Base-by-base conservation (phyloP, 139 green algal species). In the Parachlorella kessleri region DNA sequence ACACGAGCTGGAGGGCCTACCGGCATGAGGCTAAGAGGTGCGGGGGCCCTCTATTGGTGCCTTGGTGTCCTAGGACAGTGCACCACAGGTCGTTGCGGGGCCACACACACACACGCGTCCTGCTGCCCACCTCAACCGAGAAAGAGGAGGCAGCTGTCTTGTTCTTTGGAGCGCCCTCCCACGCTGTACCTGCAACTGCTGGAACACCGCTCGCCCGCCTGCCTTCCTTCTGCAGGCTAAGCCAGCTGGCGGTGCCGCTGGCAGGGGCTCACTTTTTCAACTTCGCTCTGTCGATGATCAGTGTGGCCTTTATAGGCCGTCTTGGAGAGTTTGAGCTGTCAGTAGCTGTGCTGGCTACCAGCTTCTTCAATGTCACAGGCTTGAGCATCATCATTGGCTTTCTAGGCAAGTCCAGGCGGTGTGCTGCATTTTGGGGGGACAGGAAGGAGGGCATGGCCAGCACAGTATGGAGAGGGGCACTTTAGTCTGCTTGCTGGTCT, bases 351-450 rank as follows among this genome's bases (percentile, higher is more conserved):
- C 79, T 94, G 38, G 90, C 88, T 5, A 90, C 84, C 42, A 81
- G 53, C 35, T 77, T 96, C 26, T 95, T 91, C 82, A 95, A 93
- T 71, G 83, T 93, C 36, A 94, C 92, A 2, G 90, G 89, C 9
- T 71, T 87, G 40, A 59, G 70, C 33, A 39, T 91, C 7, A 48
- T 92, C 1, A 48, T 87, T 9, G 89, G 89, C 2, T 81, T 89
- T 18, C 14, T 59, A 59, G 48, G 48, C 21, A 18, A 59, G 48
- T n/a, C n/a, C n/a, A n/a, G n/a, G n/a, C n/a, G n/a, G n/a, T n/a
- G n/a, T n/a, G n/a, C n/a, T n/a, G n/a, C n/a, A n/a, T n/a, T n/a
- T n/a, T n/a, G n/a, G n/a, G n/a, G n/a, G n/a, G n/a, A n/a, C n/a
- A n/a, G n/a, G n/a, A n/a, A n/a, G n/a, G n/a, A n/a, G n/a, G n/a